Evolutionary conservation across 208 protist species (phyloP).

Genomic region (Trypanosoma congolense): DNA sequence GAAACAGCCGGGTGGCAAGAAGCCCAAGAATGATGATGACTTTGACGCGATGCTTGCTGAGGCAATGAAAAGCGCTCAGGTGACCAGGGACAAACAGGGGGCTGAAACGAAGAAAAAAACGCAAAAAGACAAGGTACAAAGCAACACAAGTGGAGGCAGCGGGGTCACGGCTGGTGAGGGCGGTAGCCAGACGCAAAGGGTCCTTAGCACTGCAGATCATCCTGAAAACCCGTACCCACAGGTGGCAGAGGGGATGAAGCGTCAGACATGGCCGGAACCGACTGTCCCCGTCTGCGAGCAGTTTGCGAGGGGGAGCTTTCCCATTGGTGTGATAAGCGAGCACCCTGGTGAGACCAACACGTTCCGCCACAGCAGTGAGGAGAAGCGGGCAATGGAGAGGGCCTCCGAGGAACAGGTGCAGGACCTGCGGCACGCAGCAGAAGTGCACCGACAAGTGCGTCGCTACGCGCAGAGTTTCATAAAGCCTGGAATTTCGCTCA

Average conservation of each 20-base stretch:
- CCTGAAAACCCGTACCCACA: conserved; percentile 77
- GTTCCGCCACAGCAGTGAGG: conserved; percentile 87
- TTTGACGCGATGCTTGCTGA: conserved; percentile 69
- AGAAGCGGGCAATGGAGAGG: conserved; percentile 88
- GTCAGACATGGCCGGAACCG: conserved; percentile 91
- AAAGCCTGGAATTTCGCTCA: conserved; percentile 90
- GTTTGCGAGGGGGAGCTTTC: conserved; percentile 71
- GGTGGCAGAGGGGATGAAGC: conserved; percentile 31
- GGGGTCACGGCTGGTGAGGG: conserved; percentile 6
- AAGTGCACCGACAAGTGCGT: conserved; percentile 92
- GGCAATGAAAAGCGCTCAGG: conserved; percentile 55
- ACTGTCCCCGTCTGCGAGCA: conserved; percentile 88
- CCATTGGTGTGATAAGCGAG: conserved; percentile 77
- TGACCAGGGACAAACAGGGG: conserved; percentile 24
- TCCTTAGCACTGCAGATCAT: conserved; percentile 58
- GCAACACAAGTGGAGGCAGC: conserved; percentile 8
- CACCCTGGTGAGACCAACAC: conserved; percentile 91
- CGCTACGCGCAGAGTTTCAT: conserved; percentile 85
- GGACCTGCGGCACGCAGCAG: conserved; percentile 84
- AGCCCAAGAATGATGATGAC: conserved; percentile 53
- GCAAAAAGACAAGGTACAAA: conserved; percentile 25
- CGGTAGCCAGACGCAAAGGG: conserved; percentile 1
- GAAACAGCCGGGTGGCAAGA: conserved; percentile 27
- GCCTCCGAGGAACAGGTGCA: conserved; percentile 65
- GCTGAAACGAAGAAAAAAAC: conserved; percentile 29